phyloP scores from a whole-genome alignment of 768 basidiomycete genomes.

The Rhodotorula toruloides region DNA sequence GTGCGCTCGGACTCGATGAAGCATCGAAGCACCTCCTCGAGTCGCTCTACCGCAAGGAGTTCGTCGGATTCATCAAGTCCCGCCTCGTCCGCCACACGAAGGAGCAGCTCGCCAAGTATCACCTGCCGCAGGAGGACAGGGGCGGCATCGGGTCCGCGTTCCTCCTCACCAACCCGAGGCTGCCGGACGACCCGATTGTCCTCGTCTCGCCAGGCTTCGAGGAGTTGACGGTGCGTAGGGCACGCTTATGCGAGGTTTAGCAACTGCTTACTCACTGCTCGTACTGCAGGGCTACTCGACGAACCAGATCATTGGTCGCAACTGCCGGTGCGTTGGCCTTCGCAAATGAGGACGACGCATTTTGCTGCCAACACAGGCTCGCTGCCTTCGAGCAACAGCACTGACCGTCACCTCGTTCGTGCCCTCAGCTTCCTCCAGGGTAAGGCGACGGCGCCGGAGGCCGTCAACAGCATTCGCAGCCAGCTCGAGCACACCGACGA shows the following conservation, averaged over 20 bases:
- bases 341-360: no score
- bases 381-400: no score
- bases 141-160: conserved; percentile 26
- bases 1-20: conserved; percentile 2
- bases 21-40: conserved; percentile 15
- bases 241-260: neutral
- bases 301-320: conserved; percentile 32
- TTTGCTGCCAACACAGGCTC: no score
- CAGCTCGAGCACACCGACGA: conserved; percentile 10
- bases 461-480: conserved; percentile 8
- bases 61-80: conserved; percentile 10
- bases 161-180: conserved; percentile 32
- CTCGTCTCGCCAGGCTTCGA: conserved; percentile 23
- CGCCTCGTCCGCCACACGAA: conserved; percentile 19
- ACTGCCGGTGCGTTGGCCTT: conserved; percentile 8
- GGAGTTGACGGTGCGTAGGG: conserved; percentile 17
- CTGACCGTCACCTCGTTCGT: neutral
- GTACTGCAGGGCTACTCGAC: conserved; percentile 19
- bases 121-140: conserved; percentile 2
- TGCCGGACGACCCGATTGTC: conserved; percentile 28
- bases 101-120: conserved; percentile 12
- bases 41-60: conserved; percentile 7
- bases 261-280: neutral
- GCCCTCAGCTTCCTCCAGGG: conserved; percentile 28
- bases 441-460: conserved; percentile 2